A percentile compares a stretch with the other conserved stretches of the same genome.
Conservation (phyloP, 176 grass and related monocot genomes). For the Hyparrhenia diplandra region DNA sequence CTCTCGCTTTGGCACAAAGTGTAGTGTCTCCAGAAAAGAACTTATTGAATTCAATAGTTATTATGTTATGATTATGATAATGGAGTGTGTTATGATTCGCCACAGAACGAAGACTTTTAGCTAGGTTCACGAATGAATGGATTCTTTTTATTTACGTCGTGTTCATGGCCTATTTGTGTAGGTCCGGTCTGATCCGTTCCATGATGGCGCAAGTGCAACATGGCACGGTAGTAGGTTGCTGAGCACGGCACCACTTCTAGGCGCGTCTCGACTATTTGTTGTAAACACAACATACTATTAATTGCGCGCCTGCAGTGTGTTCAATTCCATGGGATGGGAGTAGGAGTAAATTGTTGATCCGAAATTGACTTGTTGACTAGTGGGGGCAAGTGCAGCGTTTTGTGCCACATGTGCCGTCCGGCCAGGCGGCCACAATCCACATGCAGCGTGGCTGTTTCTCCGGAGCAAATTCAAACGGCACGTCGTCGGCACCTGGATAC, state of each 20-base stretch:
- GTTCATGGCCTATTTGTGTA: slow-evolving; percentile 12
- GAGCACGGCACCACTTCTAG: neutral
- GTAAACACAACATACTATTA: neutral
- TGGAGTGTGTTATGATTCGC: neutral
- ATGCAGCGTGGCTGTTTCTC: too few relatives aligned
- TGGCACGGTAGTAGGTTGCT: neutral
- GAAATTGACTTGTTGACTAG: neutral
- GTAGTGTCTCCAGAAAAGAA: neutral
- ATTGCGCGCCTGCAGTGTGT: neutral
- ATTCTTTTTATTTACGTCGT: neutral
- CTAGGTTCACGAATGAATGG: neutral
- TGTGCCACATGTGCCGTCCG: too few relatives aligned
- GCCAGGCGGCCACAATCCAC: too few relatives aligned
- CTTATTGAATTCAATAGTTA: neutral
- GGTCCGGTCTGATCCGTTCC: slow-evolving; percentile 29
- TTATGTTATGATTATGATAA: too few relatives aligned
- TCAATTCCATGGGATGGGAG: neutral
- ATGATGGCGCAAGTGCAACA: slow-evolving; percentile 18
- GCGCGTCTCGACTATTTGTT: neutral
- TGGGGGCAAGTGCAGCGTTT: neutral
- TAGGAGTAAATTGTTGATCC: too few relatives aligned
- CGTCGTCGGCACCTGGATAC: too few relatives aligned
- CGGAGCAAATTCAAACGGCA: too few relatives aligned
- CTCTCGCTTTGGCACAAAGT: slow-evolving; percentile 9
- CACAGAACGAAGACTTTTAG: neutral